Conservation (phyloP, 768 basidiomycete species). For the Melanogaster broomeanus region DNA sequence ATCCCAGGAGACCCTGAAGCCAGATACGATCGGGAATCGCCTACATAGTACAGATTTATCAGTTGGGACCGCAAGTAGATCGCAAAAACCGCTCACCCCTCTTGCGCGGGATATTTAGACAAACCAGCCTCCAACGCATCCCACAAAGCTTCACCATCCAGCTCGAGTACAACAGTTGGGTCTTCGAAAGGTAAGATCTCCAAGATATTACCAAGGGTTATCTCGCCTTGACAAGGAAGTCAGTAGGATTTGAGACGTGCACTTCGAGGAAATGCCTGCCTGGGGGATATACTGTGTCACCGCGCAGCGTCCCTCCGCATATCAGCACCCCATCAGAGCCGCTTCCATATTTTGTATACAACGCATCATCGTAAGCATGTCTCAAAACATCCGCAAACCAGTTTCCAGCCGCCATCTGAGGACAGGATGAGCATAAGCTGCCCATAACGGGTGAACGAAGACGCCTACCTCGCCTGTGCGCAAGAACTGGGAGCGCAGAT, state of each 20-base stretch:
- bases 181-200: conserved; percentile 92
- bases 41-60: conserved; percentile 40
- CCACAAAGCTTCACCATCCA: conserved; percentile 81
- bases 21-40: conserved; percentile 87
- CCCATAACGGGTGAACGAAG: background rate
- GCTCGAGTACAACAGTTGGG: conserved; percentile 75
- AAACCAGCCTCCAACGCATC: conserved; percentile 73
- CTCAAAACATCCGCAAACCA: conserved; percentile 86
- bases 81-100: conserved; percentile 60
- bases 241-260: background rate
- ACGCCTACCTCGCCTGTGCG: conserved; percentile 65
- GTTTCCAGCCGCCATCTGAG: conserved; percentile 68
- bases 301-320: conserved; percentile 81
- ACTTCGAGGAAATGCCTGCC: conserved; percentile 42
- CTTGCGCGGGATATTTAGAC: conserved; percentile 83
- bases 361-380: conserved; percentile 78
- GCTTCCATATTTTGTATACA: conserved; percentile 55
- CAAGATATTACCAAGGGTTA: conserved; percentile 84
- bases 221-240: conserved; percentile 46
- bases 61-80: background rate
- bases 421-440: background rate
- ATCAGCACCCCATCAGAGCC: conserved; percentile 83
- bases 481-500: conserved; percentile 74
- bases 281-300: conserved; percentile 83
- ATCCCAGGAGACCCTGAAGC: conserved; percentile 86